Evolutionary conservation across 108 stramenopile genomes (phyloP).

Genomic region (Poteriospumella lacustris): DNA sequence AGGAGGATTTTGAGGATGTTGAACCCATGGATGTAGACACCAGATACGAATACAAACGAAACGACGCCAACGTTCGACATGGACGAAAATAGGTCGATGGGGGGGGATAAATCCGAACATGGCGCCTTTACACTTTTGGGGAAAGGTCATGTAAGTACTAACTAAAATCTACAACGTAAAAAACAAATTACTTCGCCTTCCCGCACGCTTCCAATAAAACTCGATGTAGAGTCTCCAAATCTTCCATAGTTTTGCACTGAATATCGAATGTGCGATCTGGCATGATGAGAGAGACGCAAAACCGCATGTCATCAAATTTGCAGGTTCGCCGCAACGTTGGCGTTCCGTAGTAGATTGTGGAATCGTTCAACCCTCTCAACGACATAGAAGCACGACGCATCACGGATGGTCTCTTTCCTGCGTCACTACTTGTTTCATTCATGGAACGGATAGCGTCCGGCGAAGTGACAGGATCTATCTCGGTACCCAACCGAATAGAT

Average conservation of each 20-base stretch:
- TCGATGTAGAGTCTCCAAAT: not conserved
- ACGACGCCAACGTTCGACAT: no score
- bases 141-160: no score
- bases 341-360: not conserved
- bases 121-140: no score
- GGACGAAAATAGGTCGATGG: no score
- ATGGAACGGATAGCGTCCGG: not conserved
- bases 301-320: not conserved
- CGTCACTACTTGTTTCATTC: not conserved
- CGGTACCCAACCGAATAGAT: not conserved
- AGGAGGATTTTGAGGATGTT: not conserved
- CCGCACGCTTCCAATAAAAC: no score
- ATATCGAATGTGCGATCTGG: not conserved
- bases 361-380: not conserved
- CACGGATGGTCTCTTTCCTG: not conserved
- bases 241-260: not conserved
- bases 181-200: no score
- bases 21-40: no score
- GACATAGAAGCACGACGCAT: not conserved
- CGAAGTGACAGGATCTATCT: not conserved
- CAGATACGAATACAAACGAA: no score
- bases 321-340: not conserved
- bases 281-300: not conserved
- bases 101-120: no score
- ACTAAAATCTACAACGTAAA: no score